Percentiles rank a stretch among this genome's conserved stretches.
Conservation (phyloP, 2,329 filamentous ascomycete genomes). For the Basipetospora chlamydospora region DNA sequence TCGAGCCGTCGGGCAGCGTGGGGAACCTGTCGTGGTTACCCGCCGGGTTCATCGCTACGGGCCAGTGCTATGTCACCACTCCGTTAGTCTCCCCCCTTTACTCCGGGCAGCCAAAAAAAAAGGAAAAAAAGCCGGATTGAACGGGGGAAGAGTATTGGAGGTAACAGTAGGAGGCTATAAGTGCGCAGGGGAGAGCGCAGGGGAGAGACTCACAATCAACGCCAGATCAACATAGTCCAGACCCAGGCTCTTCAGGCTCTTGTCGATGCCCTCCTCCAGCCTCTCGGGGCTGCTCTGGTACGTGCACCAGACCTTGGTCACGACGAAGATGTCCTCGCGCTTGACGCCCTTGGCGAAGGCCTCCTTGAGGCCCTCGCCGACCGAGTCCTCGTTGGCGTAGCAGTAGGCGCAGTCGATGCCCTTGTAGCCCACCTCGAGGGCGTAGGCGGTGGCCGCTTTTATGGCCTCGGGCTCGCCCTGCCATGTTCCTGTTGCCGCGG, state of each 20-base stretch:
- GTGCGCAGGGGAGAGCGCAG: too few relatives aligned
- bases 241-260: slow-evolving; percentile 58
- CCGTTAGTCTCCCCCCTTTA: neutral
- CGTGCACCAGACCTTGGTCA: slow-evolving; percentile 75
- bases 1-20: slow-evolving; percentile 55
- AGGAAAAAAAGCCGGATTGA: too few relatives aligned
- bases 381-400: slow-evolving; percentile 72
- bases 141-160: too few relatives aligned
- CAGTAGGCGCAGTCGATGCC: slow-evolving; percentile 61
- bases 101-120: too few relatives aligned
- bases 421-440: slow-evolving; percentile 41
- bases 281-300: slow-evolving; percentile 44
- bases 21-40: slow-evolving; percentile 64
- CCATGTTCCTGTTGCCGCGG: slow-evolving; percentile 40
- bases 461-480: slow-evolving; percentile 46
- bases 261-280: slow-evolving; percentile 54
- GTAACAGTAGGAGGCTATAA: too few relatives aligned
- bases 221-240: slow-evolving; percentile 72
- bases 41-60: slow-evolving; percentile 64
- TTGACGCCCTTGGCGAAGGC: slow-evolving; percentile 57
- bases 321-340: slow-evolving; percentile 69
- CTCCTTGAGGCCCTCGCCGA: slow-evolving; percentile 62
- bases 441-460: slow-evolving; percentile 39
- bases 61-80: slow-evolving; percentile 49
- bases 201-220: slow-evolving; percentile 37